Evolutionary conservation across 2,329 filamentous ascomycete species (phyloP), one percentile per base, ranked within the genome.

Genomic region (Talaromyces sp.): DNA sequence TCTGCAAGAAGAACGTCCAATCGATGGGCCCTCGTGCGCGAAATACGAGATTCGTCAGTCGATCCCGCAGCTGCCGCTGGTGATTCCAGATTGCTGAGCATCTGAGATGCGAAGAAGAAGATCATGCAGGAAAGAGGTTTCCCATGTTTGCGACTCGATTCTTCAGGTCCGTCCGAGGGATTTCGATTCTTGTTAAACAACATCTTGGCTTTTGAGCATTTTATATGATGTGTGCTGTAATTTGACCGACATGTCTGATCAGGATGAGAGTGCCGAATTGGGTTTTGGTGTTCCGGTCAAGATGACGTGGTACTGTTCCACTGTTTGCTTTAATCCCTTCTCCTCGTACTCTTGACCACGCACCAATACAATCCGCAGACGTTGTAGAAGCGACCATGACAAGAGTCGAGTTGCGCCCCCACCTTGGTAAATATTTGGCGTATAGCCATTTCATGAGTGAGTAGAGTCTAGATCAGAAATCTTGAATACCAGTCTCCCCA

Each of bases 401-500:
- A 34, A 58, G 36, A 27, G n/a, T 15, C 36, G 15, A 36, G 34
- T 17, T 45, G 56, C 45, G 31, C 17, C 31, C 51, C 53, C 53
- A 38, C 53, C n/a, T 29, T 31, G n/a, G 53, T 22, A 25, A 36
- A 36, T 22, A 31, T 27, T 54, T 31, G 49, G 19, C 25, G 22
- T 29, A 29, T n/a, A 19, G 17, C 53, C 49, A 51, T 51, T 51
- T 10, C 7, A n/a, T 22, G 22, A 7, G 45, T 22, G 15, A 29
- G 45, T 2, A 61, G 15, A 29, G 19, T 27, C 60, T 51, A 38
- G 19, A 40, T 84, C 76, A 92, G 72, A 87, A 92, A 74, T 92
- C 90, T 71, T 91, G 89, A 25, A 92, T 76, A 0, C 90, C 90
- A 22, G 89, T 92, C 76, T 92, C 87, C 2, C 89, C 88, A 43